Evolutionary conservation across 192 early-diverging fungal genomes (phyloP).

Genomic region (Oehlia diaphana): DNA sequence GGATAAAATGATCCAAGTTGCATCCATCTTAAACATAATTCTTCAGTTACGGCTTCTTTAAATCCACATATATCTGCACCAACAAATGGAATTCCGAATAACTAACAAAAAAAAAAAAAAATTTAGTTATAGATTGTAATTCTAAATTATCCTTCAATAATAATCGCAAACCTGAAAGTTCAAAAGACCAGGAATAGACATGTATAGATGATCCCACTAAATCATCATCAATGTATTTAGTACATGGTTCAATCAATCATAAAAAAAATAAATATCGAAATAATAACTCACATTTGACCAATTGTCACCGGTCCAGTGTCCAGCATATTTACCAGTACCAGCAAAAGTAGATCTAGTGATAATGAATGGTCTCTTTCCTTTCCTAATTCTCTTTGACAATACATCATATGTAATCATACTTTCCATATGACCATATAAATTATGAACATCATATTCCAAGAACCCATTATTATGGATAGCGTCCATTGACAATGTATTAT

Average conservation of each 20-base stretch:
- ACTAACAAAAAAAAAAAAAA: not conserved
- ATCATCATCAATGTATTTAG: not conserved
- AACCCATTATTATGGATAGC: not conserved
- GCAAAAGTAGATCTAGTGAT: conserved; percentile 29
- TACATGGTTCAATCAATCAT: not conserved
- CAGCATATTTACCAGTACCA: conserved; percentile 58
- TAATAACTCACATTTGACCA: conserved; percentile 20
- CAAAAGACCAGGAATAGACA: conserved; percentile 61
- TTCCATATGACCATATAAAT: conserved; percentile 26
- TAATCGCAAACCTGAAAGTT: conserved; percentile 49
- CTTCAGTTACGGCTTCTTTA: conserved; percentile 53
- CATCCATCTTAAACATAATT: conserved; percentile 69
- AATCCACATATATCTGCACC: conserved; percentile 78
- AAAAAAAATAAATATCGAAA: not conserved
- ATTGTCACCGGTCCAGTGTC: conserved; percentile 63
- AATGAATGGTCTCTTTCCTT: conserved; percentile 22
- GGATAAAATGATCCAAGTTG: conserved; percentile 67
- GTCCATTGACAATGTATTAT: not conserved
- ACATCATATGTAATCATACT: not conserved
- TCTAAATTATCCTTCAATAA: not conserved
- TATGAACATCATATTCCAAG: conserved; percentile 19
- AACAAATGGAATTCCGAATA: conserved; percentile 71
- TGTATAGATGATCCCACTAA: conserved; percentile 56
- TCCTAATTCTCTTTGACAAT: not conserved
- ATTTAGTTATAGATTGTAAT: not conserved